Evolutionary conservation across 2,329 filamentous ascomycete species (phyloP).

Genomic region (Penicillium occitanis): DNA sequence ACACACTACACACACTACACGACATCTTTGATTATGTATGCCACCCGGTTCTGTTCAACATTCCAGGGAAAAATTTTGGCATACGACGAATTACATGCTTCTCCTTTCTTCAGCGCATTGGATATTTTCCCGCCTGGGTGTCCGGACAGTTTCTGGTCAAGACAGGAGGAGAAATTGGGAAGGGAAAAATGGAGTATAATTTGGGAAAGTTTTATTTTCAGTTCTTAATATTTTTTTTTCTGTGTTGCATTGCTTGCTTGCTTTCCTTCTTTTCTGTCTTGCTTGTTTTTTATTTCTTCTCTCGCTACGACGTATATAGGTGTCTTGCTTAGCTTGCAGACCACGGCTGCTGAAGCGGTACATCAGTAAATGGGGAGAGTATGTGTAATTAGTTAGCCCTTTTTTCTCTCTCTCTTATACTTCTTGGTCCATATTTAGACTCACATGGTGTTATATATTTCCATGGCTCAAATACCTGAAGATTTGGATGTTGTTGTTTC

Average conservation of each 20-base stretch:
- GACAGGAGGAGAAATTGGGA: too few species aligned
- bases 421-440: neutral
- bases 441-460: neutral
- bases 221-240: too few species aligned
- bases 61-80: neutral
- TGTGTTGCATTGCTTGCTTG: neutral
- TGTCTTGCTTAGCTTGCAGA: neutral
- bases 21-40: neutral
- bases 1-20: neutral
- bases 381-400: neutral
- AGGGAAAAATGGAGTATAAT: neutral
- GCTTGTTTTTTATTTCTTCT: neutral
- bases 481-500: neutral
- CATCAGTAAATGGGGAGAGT: neutral
- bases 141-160: neutral
- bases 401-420: neutral
- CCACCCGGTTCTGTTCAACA: neutral
- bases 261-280: neutral
- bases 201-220: neutral
- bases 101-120: neutral
- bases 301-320: neutral
- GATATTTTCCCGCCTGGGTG: neutral
- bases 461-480: neutral
- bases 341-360: neutral
- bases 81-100: neutral